phyloP scores from a whole-genome alignment of 192 early-diverging fungal species.

The Entomortierella parvispora region DNA sequence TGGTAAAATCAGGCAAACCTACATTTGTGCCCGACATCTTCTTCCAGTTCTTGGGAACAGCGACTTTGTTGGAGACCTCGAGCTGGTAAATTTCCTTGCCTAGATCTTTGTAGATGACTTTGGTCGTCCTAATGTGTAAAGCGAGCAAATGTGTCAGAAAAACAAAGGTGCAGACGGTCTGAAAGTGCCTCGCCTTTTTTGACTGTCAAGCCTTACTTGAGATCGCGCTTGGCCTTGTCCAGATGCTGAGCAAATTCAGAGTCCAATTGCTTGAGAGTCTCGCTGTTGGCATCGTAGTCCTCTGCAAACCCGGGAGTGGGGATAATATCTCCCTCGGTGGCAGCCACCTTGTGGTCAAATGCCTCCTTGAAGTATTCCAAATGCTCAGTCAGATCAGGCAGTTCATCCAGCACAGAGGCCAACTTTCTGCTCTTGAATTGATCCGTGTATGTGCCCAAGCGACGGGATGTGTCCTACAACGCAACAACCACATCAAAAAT shows the following conservation, averaged over 20 bases:
- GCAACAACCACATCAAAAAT: slow-evolving; percentile 1
- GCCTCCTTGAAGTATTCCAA: slow-evolving; percentile 79
- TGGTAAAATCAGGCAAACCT: slow-evolving; percentile 14
- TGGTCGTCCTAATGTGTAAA: slow-evolving; percentile 55
- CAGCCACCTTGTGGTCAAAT: slow-evolving; percentile 76
- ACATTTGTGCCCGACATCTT: slow-evolving; percentile 83
- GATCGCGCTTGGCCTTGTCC: slow-evolving; percentile 66
- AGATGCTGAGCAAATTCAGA: slow-evolving; percentile 74
- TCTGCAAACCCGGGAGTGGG: slow-evolving; percentile 79
- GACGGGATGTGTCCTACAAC: slow-evolving; percentile 45
- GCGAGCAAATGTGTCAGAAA: not conserved
- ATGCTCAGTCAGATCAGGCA: slow-evolving; percentile 66
- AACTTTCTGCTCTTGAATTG: slow-evolving; percentile 71
- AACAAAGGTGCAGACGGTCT: not conserved
- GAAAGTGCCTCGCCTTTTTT: not conserved
- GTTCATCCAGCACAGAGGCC: slow-evolving; percentile 51
- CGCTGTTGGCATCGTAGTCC: slow-evolving; percentile 78
- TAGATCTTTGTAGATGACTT: slow-evolving; percentile 85
- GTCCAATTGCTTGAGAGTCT: slow-evolving; percentile 68
- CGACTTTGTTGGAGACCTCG: slow-evolving; percentile 81
- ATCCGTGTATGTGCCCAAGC: slow-evolving; percentile 36
- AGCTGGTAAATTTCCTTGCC: slow-evolving; percentile 97
- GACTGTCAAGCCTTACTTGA: slow-evolving; percentile 62
- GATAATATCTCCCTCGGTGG: slow-evolving; percentile 67
- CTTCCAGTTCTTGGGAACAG: slow-evolving; percentile 83